A percentile compares a stretch with the other conserved stretches of the same genome.
Evolutionary conservation across 2,329 filamentous ascomycete species (phyloP).

Genomic region (Grosmannia serpens): DNA sequence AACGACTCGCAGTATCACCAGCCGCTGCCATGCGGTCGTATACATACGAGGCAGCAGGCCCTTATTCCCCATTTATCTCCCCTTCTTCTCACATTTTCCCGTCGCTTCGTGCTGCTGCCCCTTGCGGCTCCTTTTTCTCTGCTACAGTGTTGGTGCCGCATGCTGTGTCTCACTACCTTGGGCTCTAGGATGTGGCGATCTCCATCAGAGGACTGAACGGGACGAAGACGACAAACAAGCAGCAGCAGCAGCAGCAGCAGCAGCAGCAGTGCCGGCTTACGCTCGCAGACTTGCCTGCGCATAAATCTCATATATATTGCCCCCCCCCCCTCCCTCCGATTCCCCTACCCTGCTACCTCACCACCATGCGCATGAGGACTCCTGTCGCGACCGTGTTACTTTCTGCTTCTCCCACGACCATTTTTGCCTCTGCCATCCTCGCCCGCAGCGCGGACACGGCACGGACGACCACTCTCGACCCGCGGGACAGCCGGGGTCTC

Average conservation of each 20-base stretch:
- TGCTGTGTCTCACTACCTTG: constrained; percentile 8
- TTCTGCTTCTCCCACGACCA: constrained; percentile 15
- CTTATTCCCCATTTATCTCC: neutral
- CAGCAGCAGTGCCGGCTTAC: neutral
- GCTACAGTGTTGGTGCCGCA: constrained; percentile 6
- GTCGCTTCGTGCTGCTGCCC: neutral
- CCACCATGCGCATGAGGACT: constrained; percentile 27
- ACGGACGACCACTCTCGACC: constrained; percentile 15
- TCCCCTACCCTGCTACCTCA: constrained; percentile 7
- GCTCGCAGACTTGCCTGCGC: neutral
- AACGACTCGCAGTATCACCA: constrained; percentile 11
- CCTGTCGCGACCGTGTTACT: constrained; percentile 4
- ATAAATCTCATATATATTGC: neutral
- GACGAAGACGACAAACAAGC: neutral
- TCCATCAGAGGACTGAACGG: constrained; percentile 2
- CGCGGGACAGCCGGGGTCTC: constrained; percentile 48
- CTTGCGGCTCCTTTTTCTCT: neutral
- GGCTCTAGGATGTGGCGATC: constrained; percentile 5
- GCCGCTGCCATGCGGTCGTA: constrained; percentile 6
- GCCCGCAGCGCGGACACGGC: constrained; percentile 19
- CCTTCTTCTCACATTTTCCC: neutral
- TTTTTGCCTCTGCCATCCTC: constrained; percentile 14
- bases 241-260: neutral
- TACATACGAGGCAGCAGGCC: neutral
- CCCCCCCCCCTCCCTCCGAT: neutral